These are phyloP conservation scores for Microdochium trichocladiopsis DNA, from an alignment of 2,329 filamentous ascomycete genomes.

Conservation along the genomic window DNA sequence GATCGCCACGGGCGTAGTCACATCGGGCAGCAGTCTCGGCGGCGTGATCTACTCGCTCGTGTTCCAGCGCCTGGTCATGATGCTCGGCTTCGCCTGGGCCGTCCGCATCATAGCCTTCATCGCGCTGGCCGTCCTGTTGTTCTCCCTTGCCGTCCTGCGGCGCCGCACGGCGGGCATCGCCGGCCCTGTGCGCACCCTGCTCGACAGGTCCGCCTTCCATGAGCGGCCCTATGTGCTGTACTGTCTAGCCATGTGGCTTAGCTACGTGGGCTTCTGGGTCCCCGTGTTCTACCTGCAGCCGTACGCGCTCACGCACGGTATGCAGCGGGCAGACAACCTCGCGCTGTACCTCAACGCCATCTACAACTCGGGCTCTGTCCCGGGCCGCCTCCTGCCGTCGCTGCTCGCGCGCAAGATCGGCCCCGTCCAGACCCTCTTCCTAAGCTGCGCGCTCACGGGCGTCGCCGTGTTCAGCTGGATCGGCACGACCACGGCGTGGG, in stretches of 20 bases:
- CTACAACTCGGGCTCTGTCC: conserved; percentile 40
- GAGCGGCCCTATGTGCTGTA: conserved; percentile 23
- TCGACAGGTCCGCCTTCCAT: conserved; percentile 20
- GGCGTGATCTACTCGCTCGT: conserved; percentile 29
- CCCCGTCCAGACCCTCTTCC: conserved; percentile 28
- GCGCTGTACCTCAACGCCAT: conserved; percentile 40
- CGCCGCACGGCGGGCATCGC: conserved; percentile 9
- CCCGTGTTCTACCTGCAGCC: conserved; percentile 38
- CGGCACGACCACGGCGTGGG: conserved; percentile 23
- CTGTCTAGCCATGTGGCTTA: conserved; percentile 23
- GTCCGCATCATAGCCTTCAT: conserved; percentile 26
- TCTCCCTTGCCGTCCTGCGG: conserved; percentile 19
- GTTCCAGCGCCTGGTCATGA: conserved; percentile 20
- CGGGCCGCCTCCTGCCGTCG: conserved; percentile 39
- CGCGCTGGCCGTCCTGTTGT: conserved; percentile 19
- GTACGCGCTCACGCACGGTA: conserved; percentile 28
- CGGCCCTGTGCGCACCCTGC: conserved; percentile 10
- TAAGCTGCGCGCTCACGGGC: conserved; percentile 23
- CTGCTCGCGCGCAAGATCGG: conserved; percentile 34
- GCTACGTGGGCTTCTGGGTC: conserved; percentile 26
- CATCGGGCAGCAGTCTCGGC: conserved; percentile 31
- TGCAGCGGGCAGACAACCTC: conserved; percentile 21
- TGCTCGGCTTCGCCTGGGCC: conserved; percentile 26
- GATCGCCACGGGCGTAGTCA: conserved; percentile 33
- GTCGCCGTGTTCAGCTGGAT: conserved; percentile 31